These are phyloP conservation scores for Narthecium ossifragum DNA, from an alignment of 106 monocot genomes.

Conservation along the genomic window DNA sequence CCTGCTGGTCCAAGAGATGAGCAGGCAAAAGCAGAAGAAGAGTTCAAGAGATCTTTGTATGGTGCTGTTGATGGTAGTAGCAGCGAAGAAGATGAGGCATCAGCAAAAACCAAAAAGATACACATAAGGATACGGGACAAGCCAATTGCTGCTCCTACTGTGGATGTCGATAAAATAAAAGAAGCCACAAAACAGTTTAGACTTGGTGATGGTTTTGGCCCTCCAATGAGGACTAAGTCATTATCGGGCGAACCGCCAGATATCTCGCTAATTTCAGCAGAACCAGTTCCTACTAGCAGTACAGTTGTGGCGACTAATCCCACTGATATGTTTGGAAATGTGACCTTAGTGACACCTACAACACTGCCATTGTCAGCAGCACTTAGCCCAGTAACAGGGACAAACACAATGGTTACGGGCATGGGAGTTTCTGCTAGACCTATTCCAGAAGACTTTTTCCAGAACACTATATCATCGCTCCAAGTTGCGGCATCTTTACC, in stretches of 20 bases:
- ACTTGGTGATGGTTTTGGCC: conserved; percentile 52
- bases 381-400: conserved; percentile 23
- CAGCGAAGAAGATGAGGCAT: conserved; percentile 86
- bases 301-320: conserved; percentile 7
- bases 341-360: conserved; percentile 18
- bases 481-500: conserved; percentile 62
- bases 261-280: conserved; percentile 26
- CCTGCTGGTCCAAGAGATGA: conserved; percentile 42
- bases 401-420: conserved; percentile 34
- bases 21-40: conserved; percentile 91
- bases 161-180: conserved; percentile 91
- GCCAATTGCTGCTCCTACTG: conserved; percentile 41
- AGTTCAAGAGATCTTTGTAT: conserved; percentile 85
- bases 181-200: conserved; percentile 83
- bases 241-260: conserved; percentile 53
- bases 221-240: conserved; percentile 64
- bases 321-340: conserved; percentile 53
- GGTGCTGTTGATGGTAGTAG: conserved; percentile 70
- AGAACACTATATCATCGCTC: conserved; percentile 84
- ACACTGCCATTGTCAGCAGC: no score
- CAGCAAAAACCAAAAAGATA: conserved; percentile 66
- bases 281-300: conserved; percentile 20
- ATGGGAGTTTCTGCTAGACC: conserved; percentile 71
- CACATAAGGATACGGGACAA: conserved; percentile 77
- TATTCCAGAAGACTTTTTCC: conserved; percentile 96